Base-by-base conservation (phyloP, 1,139 yeast genomes). In the Pichia sp. region DNA sequence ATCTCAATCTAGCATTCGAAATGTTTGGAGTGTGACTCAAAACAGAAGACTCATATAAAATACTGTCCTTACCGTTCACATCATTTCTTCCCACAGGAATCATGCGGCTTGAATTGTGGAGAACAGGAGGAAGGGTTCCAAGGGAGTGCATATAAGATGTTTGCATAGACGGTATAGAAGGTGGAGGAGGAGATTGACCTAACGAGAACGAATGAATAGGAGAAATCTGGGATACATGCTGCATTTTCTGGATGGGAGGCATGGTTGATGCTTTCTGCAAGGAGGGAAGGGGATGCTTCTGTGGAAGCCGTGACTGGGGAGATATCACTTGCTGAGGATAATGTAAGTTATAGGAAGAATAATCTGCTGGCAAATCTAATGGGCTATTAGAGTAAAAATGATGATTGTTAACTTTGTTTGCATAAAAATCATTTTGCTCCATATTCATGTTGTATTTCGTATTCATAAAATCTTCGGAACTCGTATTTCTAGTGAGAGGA, bases 231-330 rank as follows among this genome's bases (percentile, higher is more conserved):
- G 37, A 18, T 18, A 13, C 8, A 3, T 34, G 37, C n/a, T 26
- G 45, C 45, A 42, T 26, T 26, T 42, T 42, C n/a, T 42, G 45
- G n/a, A 42, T n/a, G 13, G 34, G 36, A 13, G 45, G 34, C 8
- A 34, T 34, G n/a, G 37, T 16, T 13, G 37, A 18, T 3, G 8
- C 18, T n/a, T 34, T 34, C 18, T 34, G 37, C 9, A 34, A 7
- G 3, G 37, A 34, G 13, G 37, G 37, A 13, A 34, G 37, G 3
- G n/a, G 37, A n/a, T 34, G 18, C 19, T 13, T 34, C 2, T 16
- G 2, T 3, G 37, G n/a, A 6, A 25, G 9, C 9, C 9, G 28
- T 25, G 28, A 9, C 28, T 25, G 28, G 9, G 28, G 28, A 25
- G 28, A 25, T 6, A 25, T 25, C 6, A 25, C 9, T 25, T 6